A percentile compares a stretch with the other conserved stretches of the same genome.
Evolutionary conservation across 1,139 yeast species (phyloP).

Genomic region (Blastobotrys buckinghamii): DNA sequence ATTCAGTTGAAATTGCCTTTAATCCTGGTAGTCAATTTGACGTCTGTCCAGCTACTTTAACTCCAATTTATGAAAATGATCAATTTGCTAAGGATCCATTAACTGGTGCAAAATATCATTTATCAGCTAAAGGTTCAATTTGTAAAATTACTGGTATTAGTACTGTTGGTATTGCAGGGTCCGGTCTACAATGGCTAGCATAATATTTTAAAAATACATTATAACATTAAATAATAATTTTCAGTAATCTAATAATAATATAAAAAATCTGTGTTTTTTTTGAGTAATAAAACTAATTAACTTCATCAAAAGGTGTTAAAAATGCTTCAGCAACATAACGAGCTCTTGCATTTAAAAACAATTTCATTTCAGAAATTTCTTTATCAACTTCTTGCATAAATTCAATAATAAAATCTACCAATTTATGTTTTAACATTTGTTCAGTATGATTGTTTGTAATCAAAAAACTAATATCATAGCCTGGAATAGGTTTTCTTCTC

Average conservation of each 20-base stretch:
- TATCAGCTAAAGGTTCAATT: constrained; percentile 67
- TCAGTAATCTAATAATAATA: too few species aligned
- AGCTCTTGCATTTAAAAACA: constrained; percentile 94
- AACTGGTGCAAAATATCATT: constrained; percentile 84
- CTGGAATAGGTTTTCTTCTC: constrained; percentile 81
- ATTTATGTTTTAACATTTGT: constrained; percentile 89
- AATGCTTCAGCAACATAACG: constrained; percentile 97
- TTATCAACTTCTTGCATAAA: constrained; percentile 99
- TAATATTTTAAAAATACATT: neutral
- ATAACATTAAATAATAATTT: too few species aligned
- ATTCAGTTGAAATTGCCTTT: constrained; percentile 84
- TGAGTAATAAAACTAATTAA: neutral
- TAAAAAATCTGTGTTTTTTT: neutral
- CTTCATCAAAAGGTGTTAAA: constrained; percentile 40
- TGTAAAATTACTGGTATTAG: constrained; percentile 76
- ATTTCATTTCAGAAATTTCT: constrained; percentile 97
- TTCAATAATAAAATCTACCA: constrained; percentile 93
- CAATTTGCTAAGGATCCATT: constrained; percentile 72
- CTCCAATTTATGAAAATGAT: constrained; percentile 81
- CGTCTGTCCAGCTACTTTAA: constrained; percentile 77
- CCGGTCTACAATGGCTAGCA: constrained; percentile 58
- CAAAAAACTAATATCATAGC: constrained; percentile 89
- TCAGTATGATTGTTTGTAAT: constrained; percentile 94
- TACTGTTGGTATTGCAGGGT: constrained; percentile 88
- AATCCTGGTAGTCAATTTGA: constrained; percentile 90